Conservation (phyloP, 768 basidiomycete genomes). For the Paxillus involutus region DNA sequence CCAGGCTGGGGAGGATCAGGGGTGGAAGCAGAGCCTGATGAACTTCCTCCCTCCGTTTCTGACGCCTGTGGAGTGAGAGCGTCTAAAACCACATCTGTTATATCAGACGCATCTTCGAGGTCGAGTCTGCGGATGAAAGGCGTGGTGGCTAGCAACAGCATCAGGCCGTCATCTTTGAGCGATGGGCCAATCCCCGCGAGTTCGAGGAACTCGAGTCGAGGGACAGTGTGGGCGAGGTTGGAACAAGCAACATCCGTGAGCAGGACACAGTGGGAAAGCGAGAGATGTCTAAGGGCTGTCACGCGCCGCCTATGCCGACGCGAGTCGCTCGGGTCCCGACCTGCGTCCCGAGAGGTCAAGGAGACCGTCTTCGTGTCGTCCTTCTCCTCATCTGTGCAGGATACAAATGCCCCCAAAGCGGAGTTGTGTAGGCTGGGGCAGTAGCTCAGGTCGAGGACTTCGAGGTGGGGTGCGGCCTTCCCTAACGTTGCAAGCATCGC, state of each 20-base stretch:
- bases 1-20: slow-evolving; percentile 47
- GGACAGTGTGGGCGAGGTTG: slow-evolving; percentile 68
- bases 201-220: slow-evolving; percentile 75
- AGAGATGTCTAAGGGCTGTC: slow-evolving; percentile 71
- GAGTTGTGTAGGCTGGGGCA: slow-evolving; percentile 71
- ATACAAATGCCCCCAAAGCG: slow-evolving; percentile 69
- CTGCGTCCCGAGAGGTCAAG: slow-evolving; percentile 63
- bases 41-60: slow-evolving; percentile 2
- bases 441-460: slow-evolving; percentile 81
- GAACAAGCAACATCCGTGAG: slow-evolving; percentile 77
- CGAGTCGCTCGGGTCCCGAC: slow-evolving; percentile 54
- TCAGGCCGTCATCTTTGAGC: slow-evolving; percentile 71
- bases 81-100: slow-evolving; percentile 71
- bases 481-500: slow-evolving; percentile 65
- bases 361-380: slow-evolving; percentile 41
- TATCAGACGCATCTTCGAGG: slow-evolving; percentile 77
- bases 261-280: slow-evolving; percentile 65
- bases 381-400: slow-evolving; percentile 38
- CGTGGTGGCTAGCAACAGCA: slow-evolving; percentile 66
- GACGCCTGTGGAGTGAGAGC: slow-evolving; percentile 52
- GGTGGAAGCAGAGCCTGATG: slow-evolving; percentile 10
- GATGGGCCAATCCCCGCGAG: slow-evolving; percentile 72
- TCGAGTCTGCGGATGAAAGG: slow-evolving; percentile 75
- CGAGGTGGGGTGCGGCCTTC: slow-evolving; percentile 65
- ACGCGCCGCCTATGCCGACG: slow-evolving; percentile 56